Base-by-base conservation (phyloP, 208 protist genomes). In the Leishmania braziliensis region DNA sequence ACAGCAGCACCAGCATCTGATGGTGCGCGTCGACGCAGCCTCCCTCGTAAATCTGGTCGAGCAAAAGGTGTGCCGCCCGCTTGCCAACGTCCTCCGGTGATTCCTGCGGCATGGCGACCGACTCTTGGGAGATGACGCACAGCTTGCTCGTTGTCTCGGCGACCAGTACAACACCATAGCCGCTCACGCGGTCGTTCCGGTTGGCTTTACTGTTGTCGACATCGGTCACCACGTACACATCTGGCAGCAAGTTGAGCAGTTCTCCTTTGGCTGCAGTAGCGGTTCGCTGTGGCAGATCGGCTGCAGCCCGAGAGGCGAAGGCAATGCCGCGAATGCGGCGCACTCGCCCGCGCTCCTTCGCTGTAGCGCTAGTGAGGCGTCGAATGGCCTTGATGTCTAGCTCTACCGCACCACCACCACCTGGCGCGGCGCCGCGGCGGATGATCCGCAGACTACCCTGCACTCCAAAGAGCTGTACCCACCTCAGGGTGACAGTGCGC, bases 181-280 rank as follows among this genome's bases (percentile, higher is more conserved):
- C 97, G 83, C 92, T 95, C n/a, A 86, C 65, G 2, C 70, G 79
- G 33, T 87, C 79, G 29, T 82, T 90, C 68, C 87, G 83, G 68
- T 86, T 83, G 3, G 75, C 81, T 78, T 92, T 91, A 26, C 87
- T 81, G 48, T 84, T 91, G 82, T 98, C 93, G 48, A 97, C 87
- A 86, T 99, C 97, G 18, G 95, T 98, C 66, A 97, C 93, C 46
- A 98, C 89, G 85, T 98, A 98, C 63, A 98, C 92, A 84, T 98
- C 96, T 0, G 97, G 95, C 43, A 98, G 79, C n/a, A 98, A 74
- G 65, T 96, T 88, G 26, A 98, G 88, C 80, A 98, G 87, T 29
- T 96, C 89, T 8, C 95, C 94, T 75, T 98, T 98, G 14, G 96
- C 91, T 5, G 93, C 89, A 9, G 94, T 96, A 26, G 96, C 96